Evolutionary conservation across 257 asterid genomes (phyloP).

Genomic region (Petunia secreta): DNA sequence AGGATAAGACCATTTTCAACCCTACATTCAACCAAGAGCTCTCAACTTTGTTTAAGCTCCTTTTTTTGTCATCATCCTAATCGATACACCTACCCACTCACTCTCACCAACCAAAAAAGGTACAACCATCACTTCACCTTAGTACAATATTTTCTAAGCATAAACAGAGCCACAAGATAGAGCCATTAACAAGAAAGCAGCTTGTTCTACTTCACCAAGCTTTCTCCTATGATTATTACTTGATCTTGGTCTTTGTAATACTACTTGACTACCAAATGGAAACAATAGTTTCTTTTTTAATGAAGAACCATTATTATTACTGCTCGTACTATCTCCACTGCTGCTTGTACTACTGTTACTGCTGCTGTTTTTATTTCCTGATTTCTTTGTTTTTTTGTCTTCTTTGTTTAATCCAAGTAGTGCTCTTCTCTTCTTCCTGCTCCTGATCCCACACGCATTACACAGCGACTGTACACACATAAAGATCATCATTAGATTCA

Average conservation of each 20-base stretch:
- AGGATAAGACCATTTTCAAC: not conserved
- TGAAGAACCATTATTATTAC: constrained; percentile 39
- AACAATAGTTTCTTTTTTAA: constrained; percentile 48
- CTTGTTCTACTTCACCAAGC: constrained; percentile 86
- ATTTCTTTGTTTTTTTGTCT: constrained; percentile 69
- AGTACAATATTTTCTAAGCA: constrained; percentile 44
- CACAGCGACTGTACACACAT: constrained; percentile 72
- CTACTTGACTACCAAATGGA: constrained; percentile 69
- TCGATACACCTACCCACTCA: not conserved
- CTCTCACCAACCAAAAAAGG: not conserved
- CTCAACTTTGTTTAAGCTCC: not conserved
- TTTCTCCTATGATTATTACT: constrained; percentile 58
- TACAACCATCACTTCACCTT: not conserved
- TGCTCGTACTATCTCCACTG: constrained; percentile 57
- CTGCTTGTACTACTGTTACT: constrained; percentile 50
- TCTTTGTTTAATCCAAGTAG: constrained; percentile 68
- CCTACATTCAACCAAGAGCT: constrained; percentile 14
- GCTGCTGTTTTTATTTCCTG: constrained; percentile 21
- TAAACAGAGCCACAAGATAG: constrained; percentile 86
- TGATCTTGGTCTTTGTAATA: constrained; percentile 77
- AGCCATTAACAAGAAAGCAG: constrained; percentile 86
- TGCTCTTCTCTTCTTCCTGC: constrained; percentile 92
- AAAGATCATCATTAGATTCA: not conserved
- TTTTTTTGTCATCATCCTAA: not conserved
- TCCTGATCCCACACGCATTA: constrained; percentile 96